Evolutionary conservation across 179 eudicot species (phyloP).

Genomic region (Camellia oleifera): DNA sequence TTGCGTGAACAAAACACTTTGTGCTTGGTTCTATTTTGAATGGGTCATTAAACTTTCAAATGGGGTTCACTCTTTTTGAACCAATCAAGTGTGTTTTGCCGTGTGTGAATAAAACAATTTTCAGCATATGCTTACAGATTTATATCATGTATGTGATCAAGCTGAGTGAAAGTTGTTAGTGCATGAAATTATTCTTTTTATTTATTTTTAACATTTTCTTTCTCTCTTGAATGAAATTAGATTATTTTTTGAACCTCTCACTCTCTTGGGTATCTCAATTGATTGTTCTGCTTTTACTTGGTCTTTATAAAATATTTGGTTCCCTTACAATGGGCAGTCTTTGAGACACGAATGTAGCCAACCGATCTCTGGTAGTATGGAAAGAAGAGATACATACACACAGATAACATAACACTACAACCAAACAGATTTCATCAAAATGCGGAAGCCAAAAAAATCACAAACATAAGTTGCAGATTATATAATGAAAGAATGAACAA

Average conservation of each 20-base stretch:
- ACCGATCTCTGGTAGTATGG: neutral
- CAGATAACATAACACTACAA: neutral
- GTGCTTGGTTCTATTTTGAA: too few relatives aligned
- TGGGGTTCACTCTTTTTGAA: neutral
- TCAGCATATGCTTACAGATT: neutral
- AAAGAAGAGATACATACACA: neutral
- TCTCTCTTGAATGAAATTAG: neutral
- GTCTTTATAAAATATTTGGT: too few relatives aligned
- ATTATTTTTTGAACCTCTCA: neutral
- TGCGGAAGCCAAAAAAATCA: neutral
- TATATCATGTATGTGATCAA: neutral
- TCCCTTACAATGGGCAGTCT: too few relatives aligned
- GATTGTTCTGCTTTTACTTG: too few relatives aligned
- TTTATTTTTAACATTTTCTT: neutral
- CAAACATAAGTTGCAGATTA: constrained; percentile 1
- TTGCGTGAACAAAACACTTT: too few relatives aligned
- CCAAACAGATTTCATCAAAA: neutral
- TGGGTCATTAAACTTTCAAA: too few relatives aligned
- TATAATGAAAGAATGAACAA: constrained; percentile 13
- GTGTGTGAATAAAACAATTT: too few relatives aligned
- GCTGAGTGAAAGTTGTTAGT: neutral
- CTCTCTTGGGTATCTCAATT: too few relatives aligned
- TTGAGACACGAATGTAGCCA: too few relatives aligned
- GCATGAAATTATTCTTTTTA: neutral
- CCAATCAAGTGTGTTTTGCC: too few relatives aligned